Base-by-base conservation (phyloP, 2,329 filamentous ascomycete genomes). In the Ophiostoma montium region DNA sequence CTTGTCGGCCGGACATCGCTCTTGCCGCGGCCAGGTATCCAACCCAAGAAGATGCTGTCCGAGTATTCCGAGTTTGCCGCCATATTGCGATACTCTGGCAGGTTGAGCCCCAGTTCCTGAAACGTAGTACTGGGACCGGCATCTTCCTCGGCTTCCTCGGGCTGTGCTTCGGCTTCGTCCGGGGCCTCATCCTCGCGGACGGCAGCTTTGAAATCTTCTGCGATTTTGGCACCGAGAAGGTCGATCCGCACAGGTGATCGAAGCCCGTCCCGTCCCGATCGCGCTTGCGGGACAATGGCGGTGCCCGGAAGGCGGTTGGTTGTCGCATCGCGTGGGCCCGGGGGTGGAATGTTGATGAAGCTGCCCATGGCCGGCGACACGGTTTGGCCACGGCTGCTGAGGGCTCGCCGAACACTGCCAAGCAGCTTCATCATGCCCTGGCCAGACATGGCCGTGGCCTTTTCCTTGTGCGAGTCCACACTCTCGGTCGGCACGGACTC, bases 381-480 rank as follows among this genome's bases (percentile, higher is more conserved):
- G 5, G 62, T 64, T 52, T 70, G 71, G 1, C 67, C 70, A 48
- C 65, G 67, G 13, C 72, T 86, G 61, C 86, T 86, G 45, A 95
- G 64, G 6, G 82, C 89, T 54, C 87, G 80, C 16, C 88, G 83
- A 35, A 96, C 85, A 54, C 85, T 90, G 7, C 88, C 85, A 46
- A 98, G 74, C 0, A 96, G 75, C 57, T 81, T 92, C 63, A 82
- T 89, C 73, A 95, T 86, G 3, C 85, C 86, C 31, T 84, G 82
- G 43, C 77, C 73, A 10, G 75, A 80, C 73, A 81, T 78, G 48
- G 75, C 76, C 13, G 75, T 76, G 1, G 69, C 68, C 55, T 74
- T 79, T 38, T 65, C 59, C 44, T 70, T 67, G 38, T 59, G 57
- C 8, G 57, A 50, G 15, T 68, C 60, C 10, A 15, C 43, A 23